Evolutionary conservation across 148 eudicot genomes (phyloP).

Genomic region (Chenopodium suecicum): DNA sequence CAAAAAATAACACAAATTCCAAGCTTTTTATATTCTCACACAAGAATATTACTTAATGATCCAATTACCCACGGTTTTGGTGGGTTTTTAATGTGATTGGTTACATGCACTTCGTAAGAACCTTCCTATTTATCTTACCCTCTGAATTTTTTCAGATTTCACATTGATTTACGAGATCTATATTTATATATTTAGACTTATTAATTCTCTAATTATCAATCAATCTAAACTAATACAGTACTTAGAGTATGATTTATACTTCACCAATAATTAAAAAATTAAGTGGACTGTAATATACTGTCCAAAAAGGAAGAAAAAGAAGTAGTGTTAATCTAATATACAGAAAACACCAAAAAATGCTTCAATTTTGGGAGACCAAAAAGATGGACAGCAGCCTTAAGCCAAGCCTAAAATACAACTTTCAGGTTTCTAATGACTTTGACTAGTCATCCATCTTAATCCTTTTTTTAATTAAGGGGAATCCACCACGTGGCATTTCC

Average conservation of each 20-base stretch:
- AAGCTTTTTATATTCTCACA: not conserved
- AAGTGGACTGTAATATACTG: not conserved
- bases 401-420: not conserved
- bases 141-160: conserved; percentile 4
- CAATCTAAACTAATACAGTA: too few relatives aligned
- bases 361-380: conserved; percentile 20
- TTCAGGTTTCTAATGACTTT: conserved; percentile 5
- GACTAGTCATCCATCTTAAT: conserved; percentile 25
- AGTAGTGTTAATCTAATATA: not conserved
- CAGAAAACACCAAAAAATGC: conserved; percentile 26
- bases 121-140: conserved; percentile 15
- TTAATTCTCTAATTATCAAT: too few relatives aligned
- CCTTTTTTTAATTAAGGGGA: conserved; percentile 12
- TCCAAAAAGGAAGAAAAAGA: not conserved
- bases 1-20: conserved; percentile 18
- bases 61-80: conserved; percentile 1
- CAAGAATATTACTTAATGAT: not conserved
- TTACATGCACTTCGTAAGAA: conserved; percentile 16
- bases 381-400: conserved; percentile 10
- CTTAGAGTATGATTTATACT: too few relatives aligned
- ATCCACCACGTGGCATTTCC: conserved; percentile 27
- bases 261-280: not conserved
- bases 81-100: not conserved
- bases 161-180: conserved; percentile 19
- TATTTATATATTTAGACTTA: not conserved